phyloP scores from a whole-genome alignment of 2,329 filamentous ascomycete genomes.

The Phialocephala subalpina region DNA sequence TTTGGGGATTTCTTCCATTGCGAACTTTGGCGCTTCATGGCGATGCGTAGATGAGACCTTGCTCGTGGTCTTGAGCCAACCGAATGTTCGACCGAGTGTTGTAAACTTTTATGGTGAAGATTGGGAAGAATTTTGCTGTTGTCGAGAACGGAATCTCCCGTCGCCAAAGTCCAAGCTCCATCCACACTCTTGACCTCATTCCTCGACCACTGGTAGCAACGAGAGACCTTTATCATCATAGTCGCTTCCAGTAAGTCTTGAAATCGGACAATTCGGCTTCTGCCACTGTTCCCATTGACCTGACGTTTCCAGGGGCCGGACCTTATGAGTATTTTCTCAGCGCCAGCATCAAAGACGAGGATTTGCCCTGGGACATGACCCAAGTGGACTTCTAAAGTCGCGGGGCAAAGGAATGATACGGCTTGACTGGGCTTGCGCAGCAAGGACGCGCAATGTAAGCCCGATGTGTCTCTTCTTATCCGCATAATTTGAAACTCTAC shows the following conservation, averaged over 20 bases:
- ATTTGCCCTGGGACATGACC: constrained; percentile 18
- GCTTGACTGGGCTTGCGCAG: not conserved
- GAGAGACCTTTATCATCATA: not conserved
- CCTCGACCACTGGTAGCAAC: no score
- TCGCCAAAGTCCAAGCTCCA: no score
- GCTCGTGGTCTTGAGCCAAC: not conserved
- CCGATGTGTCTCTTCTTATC: no score
- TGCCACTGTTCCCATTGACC: not conserved
- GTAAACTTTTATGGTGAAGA: no score
- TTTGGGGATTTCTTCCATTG: constrained; percentile 32
- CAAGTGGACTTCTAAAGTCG: not conserved
- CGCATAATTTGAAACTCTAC: no score
- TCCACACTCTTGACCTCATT: no score
- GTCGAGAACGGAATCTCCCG: no score
- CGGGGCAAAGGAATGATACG: not conserved
- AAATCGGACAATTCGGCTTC: not conserved
- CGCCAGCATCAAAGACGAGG: constrained; percentile 9
- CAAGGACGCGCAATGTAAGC: no score
- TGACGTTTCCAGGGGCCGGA: not conserved
- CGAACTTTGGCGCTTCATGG: constrained; percentile 22
- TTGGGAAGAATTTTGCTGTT: not conserved
- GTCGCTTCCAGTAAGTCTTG: not conserved
- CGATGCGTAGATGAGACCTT: not conserved
- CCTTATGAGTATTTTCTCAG: not conserved
- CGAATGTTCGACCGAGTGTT: not conserved